phyloP scores from a whole-genome alignment of 352 stramenopile species.

The Globisporangium nunn region DNA sequence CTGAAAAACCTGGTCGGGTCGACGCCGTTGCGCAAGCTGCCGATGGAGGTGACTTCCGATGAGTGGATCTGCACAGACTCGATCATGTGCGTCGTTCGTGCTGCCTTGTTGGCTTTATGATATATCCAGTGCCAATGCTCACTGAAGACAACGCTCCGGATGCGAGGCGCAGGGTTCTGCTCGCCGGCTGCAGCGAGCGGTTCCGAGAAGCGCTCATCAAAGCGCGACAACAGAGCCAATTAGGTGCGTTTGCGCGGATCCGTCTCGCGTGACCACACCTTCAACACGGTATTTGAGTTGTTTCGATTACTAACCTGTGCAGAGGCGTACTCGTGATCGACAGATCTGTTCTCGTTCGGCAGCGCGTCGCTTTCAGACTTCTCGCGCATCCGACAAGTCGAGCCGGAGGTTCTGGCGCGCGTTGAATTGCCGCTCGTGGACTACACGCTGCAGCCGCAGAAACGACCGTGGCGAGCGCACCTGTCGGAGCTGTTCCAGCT shows the following conservation, averaged over 20 bases:
- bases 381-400: slow-evolving; percentile 37
- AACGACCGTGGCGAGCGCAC: slow-evolving; percentile 37
- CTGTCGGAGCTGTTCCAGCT: slow-evolving; percentile 45
- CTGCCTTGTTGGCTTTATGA: too few relatives aligned
- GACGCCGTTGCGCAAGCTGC: slow-evolving; percentile 36
- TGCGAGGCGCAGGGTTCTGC: slow-evolving; percentile 30
- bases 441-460: slow-evolving; percentile 49
- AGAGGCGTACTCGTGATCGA: not conserved
- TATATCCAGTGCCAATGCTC: not conserved
- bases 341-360: slow-evolving; percentile 69
- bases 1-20: slow-evolving; percentile 39
- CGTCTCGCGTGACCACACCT: not conserved
- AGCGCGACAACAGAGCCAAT: slow-evolving; percentile 27
- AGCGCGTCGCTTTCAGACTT: slow-evolving; percentile 71
- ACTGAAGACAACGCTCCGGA: not conserved
- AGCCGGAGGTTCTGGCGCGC: slow-evolving; percentile 34
- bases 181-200: slow-evolving; percentile 45
- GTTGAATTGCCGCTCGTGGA: slow-evolving; percentile 55
- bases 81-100: slow-evolving; percentile 42
- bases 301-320: not conserved
- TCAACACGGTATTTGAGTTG: not conserved
- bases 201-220: slow-evolving; percentile 48
- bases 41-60: slow-evolving; percentile 42
- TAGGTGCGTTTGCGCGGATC: slow-evolving; percentile 29
- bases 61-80: slow-evolving; percentile 75